phyloP scores from a whole-genome alignment of 371 early-diverging fungal genomes.

The Nematocida ironsii region DNA sequence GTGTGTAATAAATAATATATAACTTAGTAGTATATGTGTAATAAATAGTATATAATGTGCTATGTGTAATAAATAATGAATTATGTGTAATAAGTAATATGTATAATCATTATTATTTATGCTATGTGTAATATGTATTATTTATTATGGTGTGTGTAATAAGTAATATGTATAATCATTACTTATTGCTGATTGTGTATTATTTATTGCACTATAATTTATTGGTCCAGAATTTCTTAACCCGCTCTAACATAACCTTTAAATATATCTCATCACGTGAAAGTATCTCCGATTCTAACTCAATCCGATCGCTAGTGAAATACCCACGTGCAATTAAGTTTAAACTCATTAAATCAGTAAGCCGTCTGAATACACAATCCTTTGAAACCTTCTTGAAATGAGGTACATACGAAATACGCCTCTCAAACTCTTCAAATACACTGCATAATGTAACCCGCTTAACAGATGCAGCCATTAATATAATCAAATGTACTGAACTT shows the following conservation, averaged over 20 bases:
- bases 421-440: constrained; percentile 52
- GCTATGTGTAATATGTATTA: no score
- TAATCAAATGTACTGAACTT: constrained; percentile 45
- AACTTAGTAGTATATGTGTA: no score
- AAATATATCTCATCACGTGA: constrained; percentile 37
- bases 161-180: no score
- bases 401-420: constrained; percentile 4
- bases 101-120: no score
- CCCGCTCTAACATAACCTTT: constrained; percentile 49
- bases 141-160: no score
- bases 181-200: not conserved
- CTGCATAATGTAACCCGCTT: constrained; percentile 43
- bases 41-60: no score
- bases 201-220: not conserved
- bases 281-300: constrained; percentile 37
- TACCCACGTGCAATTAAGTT: constrained; percentile 37
- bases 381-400: constrained; percentile 11
- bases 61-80: no score
- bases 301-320: constrained; percentile 16
- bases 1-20: no score
- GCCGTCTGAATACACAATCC: constrained; percentile 31
- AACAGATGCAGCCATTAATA: constrained; percentile 27
- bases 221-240: constrained; percentile 42
- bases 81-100: no score
- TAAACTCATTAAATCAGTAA: constrained; percentile 21